Conservation (phyloP, 2,329 filamentous ascomycete species). For the Apiospora marii region DNA sequence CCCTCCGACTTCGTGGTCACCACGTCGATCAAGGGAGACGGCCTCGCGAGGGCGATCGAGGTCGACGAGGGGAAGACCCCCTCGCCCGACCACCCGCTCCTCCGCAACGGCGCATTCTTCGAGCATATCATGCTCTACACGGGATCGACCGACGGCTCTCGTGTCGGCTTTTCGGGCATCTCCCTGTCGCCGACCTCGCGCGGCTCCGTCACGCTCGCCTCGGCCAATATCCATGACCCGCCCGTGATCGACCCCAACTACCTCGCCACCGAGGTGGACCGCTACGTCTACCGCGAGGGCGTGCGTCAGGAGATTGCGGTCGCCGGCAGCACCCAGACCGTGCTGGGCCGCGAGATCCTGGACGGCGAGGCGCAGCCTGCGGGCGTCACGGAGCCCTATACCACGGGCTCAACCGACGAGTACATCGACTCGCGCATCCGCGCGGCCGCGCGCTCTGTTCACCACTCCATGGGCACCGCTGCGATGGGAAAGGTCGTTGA, state of each 20-base stretch:
- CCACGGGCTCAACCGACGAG: background rate
- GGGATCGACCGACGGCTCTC: slow-evolving; percentile 28
- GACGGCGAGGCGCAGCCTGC: slow-evolving; percentile 35
- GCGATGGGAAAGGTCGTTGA: slow-evolving; percentile 33
- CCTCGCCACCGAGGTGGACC: slow-evolving; percentile 40
- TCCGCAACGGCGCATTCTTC: slow-evolving; percentile 32
- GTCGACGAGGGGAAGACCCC: slow-evolving; percentile 44
- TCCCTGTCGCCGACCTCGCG: slow-evolving; percentile 39
- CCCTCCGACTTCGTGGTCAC: slow-evolving; percentile 48
- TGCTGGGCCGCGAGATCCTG: slow-evolving; percentile 38
- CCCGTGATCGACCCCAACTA: slow-evolving; percentile 42
- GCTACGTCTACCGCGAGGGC: slow-evolving; percentile 39
- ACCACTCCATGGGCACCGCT: slow-evolving; percentile 34
- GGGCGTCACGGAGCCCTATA: slow-evolving; percentile 30
- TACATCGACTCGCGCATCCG: slow-evolving; percentile 24
- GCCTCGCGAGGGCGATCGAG: slow-evolving; percentile 42
- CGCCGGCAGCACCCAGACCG: slow-evolving; percentile 31
- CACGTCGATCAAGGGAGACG: slow-evolving; percentile 37
- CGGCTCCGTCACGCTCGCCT: slow-evolving; percentile 37
- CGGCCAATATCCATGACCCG: slow-evolving; percentile 28
- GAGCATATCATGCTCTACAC: slow-evolving; percentile 30
- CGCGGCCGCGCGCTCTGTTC: background rate
- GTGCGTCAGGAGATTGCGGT: slow-evolving; percentile 37
- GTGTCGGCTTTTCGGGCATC: slow-evolving; percentile 31
- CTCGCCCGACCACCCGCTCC: slow-evolving; percentile 43